These are phyloP conservation scores for Boletus pseudo-olivaceus DNA, from an alignment of 768 basidiomycete genomes.

Conservation along the genomic window DNA sequence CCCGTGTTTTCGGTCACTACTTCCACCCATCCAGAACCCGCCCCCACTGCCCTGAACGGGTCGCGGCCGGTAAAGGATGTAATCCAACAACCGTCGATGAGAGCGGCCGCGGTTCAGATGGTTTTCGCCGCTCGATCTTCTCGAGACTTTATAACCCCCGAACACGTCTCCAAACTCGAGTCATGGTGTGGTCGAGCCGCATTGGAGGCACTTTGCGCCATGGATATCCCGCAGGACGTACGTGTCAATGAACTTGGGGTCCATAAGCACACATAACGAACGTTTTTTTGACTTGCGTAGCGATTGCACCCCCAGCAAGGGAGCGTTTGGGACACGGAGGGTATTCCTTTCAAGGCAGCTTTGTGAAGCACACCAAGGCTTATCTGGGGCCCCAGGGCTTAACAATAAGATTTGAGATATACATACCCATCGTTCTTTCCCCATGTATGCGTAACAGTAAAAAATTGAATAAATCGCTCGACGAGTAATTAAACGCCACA, in stretches of 20 bases:
- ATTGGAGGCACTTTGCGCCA: slow-evolving; percentile 51
- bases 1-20: slow-evolving; percentile 36
- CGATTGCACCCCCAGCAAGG: slow-evolving; percentile 50
- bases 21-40: slow-evolving; percentile 6
- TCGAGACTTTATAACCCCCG: slow-evolving; percentile 71
- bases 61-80: neutral
- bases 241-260: slow-evolving; percentile 2
- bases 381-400: neutral
- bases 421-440: neutral
- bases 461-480: neutral
- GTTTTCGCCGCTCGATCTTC: slow-evolving; percentile 76
- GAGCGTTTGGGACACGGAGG: slow-evolving; percentile 51
- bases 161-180: slow-evolving; percentile 57
- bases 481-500: slow-evolving; percentile 25
- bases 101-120: slow-evolving; percentile 79
- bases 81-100: slow-evolving; percentile 40
- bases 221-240: slow-evolving; percentile 50
- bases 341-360: slow-evolving; percentile 3
- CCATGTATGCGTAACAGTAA: neutral
- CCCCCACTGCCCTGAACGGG: neutral
- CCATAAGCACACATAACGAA: slow-evolving; percentile 6
- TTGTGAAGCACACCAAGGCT: slow-evolving; percentile 4
- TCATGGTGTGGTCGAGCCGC: slow-evolving; percentile 59
- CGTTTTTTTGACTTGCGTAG: slow-evolving; percentile 29
- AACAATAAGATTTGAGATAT: neutral